Evolutionary conservation across 331 rosid genomes (phyloP), one percentile per base, ranked within the genome.

Genomic region (Rosa hybrid): DNA sequence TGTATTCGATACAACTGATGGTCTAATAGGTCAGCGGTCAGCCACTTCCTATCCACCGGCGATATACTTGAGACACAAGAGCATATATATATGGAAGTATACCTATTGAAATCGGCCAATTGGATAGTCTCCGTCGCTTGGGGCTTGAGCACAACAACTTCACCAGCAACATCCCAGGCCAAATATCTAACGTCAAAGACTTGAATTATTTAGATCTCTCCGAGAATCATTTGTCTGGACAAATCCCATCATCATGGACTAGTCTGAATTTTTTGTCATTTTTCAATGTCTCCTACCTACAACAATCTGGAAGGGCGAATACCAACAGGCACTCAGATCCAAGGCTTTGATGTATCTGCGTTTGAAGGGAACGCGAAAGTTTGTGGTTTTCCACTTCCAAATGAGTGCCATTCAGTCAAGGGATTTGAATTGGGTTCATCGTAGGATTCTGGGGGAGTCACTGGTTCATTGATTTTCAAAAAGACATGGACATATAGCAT

Each of bases 381-480:
- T 60, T 60, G 67, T 23, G 67, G 67, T 23, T 14, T 23, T 60
- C 67, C 67, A 60, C 67, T 60, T 23, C 38, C 17, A 60, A 60
- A 60, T 23, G 67, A 60, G 67, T 60, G 17, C 38, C 67, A 60
- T 4, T 6, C 38, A 21, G 23, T 1, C 4, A 14, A 60, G 16
- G 16, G 7, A 11, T 1, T 12, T 10, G 16, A 60, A 14, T 63
- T 1, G 69, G 69, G 69, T 63, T 60, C 34, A 8, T 8, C 21
- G 14, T 60, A 60, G 38, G 67, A 60, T 60, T 63, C 38, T 27
- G 69, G 69, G 69, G 69, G 69, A 63, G 69, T 27, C 20, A 27
- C 20, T 62, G 16, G 68, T 11, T 12, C 41, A 0, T 62, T 62
- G 18, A 27, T 62, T 27, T 27, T 62, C 8, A 25, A 1, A 17